These are phyloP conservation scores for Abrus pulchellus DNA, from an alignment of 306 rosid genomes.

Conservation along the genomic window DNA sequence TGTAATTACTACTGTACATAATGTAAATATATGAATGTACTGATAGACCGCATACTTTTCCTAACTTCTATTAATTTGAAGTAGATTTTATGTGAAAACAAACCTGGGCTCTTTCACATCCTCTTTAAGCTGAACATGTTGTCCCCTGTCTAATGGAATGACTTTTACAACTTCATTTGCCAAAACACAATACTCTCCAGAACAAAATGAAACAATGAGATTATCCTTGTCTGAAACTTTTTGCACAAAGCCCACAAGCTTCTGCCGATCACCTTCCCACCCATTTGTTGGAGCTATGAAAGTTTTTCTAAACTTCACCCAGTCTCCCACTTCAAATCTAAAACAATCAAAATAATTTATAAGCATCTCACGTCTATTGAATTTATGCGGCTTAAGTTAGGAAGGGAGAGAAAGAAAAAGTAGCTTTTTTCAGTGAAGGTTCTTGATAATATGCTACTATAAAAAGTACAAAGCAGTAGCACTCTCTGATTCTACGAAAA, in stretches of 20 bases:
- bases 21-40: neutral
- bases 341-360: slow-evolving; percentile 7
- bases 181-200: slow-evolving; percentile 72
- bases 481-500: neutral
- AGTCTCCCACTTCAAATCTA: slow-evolving; percentile 77
- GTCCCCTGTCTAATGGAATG: slow-evolving; percentile 84
- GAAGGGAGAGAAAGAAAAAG: neutral
- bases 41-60: neutral
- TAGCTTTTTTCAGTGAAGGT: neutral
- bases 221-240: slow-evolving; percentile 65
- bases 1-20: neutral
- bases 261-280: slow-evolving; percentile 69
- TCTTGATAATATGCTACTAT: neutral
- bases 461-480: neutral
- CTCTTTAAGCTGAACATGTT: slow-evolving; percentile 75
- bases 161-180: slow-evolving; percentile 79
- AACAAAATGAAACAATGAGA: slow-evolving; percentile 73
- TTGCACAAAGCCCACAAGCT: slow-evolving; percentile 83
- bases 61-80: neutral
- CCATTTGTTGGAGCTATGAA: slow-evolving; percentile 68
- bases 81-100: slow-evolving; percentile 26
- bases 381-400: neutral
- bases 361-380: neutral
- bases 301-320: slow-evolving; percentile 79
- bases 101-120: slow-evolving; percentile 80